Conservation (phyloP, 768 basidiomycete species). For the Lentinula raphanica region DNA sequence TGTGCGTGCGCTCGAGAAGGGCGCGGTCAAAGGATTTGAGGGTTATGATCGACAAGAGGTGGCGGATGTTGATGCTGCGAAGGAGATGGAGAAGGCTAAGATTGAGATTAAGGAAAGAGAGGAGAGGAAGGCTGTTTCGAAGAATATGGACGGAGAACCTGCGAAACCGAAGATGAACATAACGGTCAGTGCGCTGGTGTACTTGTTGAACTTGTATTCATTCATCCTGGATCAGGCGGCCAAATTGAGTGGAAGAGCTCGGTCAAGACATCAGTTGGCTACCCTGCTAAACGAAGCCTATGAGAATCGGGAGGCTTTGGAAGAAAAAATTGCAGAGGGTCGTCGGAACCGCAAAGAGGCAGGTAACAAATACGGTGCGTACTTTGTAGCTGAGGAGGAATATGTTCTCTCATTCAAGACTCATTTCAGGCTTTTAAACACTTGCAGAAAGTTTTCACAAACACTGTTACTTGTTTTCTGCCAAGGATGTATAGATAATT, state of each 20-base stretch:
- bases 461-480: too few species aligned
- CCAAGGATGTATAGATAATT: background rate
- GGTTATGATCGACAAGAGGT: conserved; percentile 47
- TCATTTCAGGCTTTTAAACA: too few species aligned
- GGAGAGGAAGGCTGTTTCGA: conserved; percentile 70
- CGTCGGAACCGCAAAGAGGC: conserved; percentile 83
- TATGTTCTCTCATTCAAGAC: background rate
- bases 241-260: conserved; percentile 64
- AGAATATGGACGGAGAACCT: conserved; percentile 48
- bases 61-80: conserved; percentile 60
- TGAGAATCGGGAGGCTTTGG: conserved; percentile 73
- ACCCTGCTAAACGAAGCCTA: conserved; percentile 81
- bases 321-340: conserved; percentile 81
- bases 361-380: conserved; percentile 84
- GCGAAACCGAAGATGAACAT: conserved; percentile 80
- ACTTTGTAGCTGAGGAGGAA: background rate
- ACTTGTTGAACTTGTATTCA: background rate
- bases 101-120: conserved; percentile 71
- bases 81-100: conserved; percentile 77
- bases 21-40: conserved; percentile 64
- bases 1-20: conserved; percentile 69
- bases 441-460: too few species aligned
- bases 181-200: conserved; percentile 43
- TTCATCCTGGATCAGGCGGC: conserved; percentile 45
- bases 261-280: conserved; percentile 72